phyloP scores from a whole-genome alignment of 2,329 filamentous ascomycete genomes.

The Pseudophaeomoniella oleicola region DNA sequence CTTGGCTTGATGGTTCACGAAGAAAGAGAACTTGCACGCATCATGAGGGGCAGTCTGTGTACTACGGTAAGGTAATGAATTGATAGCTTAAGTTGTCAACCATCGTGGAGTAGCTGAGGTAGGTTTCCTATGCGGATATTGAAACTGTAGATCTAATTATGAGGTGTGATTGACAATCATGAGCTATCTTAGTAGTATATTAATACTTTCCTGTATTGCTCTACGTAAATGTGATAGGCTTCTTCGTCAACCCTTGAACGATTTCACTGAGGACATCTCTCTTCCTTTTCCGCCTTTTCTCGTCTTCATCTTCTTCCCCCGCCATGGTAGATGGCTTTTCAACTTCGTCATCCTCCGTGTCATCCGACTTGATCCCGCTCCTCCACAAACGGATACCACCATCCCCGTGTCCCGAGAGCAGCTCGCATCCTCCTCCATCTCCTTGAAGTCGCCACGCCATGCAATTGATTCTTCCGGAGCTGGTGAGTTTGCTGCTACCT shows the following conservation, averaged over 20 bases:
- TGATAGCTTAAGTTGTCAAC: too few relatives aligned
- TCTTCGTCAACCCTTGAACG: constrained; percentile 60
- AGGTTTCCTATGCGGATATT: too few relatives aligned
- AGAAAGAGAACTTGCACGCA: too few relatives aligned
- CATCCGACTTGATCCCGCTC: constrained; percentile 28
- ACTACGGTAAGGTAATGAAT: too few relatives aligned
- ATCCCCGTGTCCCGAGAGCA: constrained; percentile 75
- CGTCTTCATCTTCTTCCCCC: constrained; percentile 30
- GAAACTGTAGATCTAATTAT: too few relatives aligned
- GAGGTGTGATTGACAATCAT: too few relatives aligned
- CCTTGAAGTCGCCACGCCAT: constrained; percentile 56
- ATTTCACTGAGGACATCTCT: constrained; percentile 67
- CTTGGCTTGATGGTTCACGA: too few relatives aligned
- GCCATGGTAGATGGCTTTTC: constrained; percentile 13
- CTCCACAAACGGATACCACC: constrained; percentile 72
- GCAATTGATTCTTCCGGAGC: constrained; percentile 51
- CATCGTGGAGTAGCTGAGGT: too few relatives aligned
- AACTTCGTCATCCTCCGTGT: constrained; percentile 19
- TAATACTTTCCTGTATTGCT: too few relatives aligned
- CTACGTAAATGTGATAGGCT: constrained; percentile 48
- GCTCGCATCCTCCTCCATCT: constrained; percentile 41
- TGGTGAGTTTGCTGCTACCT: not conserved
- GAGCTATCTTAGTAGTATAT: too few relatives aligned
- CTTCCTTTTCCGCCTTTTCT: constrained; percentile 47
- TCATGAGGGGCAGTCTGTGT: too few relatives aligned